Conservation (phyloP, 306 rosid genomes). For the Dalbergia cochinchinensis region DNA sequence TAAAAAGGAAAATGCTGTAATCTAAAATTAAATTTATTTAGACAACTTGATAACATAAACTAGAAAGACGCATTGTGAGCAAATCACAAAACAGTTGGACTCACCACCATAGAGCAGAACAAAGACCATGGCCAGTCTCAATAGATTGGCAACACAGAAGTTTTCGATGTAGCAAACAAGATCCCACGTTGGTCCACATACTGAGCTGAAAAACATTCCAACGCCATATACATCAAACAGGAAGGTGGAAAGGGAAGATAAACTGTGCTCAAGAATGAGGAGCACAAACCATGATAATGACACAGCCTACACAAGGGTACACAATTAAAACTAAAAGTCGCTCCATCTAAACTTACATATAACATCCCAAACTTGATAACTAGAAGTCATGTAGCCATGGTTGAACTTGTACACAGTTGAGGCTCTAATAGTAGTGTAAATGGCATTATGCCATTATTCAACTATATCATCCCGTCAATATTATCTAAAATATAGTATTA, state of each 20-base stretch:
- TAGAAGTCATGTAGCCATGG: background rate
- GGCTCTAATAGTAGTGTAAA: background rate
- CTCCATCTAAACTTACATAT: background rate
- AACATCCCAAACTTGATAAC: background rate
- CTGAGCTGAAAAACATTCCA: conserved; percentile 57
- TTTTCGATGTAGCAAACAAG: conserved; percentile 67
- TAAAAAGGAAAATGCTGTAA: conserved; percentile 2
- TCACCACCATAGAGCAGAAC: conserved; percentile 70
- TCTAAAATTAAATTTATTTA: background rate
- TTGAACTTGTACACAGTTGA: too few species aligned
- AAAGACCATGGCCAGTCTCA: conserved; percentile 62
- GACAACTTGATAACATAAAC: background rate
- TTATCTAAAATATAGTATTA: background rate
- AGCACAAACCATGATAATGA: background rate
- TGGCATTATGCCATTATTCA: background rate
- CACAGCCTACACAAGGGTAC: background rate
- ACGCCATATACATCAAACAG: background rate
- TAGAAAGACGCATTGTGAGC: background rate
- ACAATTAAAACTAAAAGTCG: background rate
- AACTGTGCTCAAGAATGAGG: background rate
- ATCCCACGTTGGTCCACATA: conserved; percentile 81
- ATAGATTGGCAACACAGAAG: conserved; percentile 69
- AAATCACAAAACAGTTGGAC: conserved; percentile 38
- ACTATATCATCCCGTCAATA: background rate
- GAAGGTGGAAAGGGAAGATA: conserved; percentile 2